Evolutionary conservation across 1,139 yeast species (phyloP), one percentile per base, ranked within the genome.

Genomic region (Pneumocystis murina): DNA sequence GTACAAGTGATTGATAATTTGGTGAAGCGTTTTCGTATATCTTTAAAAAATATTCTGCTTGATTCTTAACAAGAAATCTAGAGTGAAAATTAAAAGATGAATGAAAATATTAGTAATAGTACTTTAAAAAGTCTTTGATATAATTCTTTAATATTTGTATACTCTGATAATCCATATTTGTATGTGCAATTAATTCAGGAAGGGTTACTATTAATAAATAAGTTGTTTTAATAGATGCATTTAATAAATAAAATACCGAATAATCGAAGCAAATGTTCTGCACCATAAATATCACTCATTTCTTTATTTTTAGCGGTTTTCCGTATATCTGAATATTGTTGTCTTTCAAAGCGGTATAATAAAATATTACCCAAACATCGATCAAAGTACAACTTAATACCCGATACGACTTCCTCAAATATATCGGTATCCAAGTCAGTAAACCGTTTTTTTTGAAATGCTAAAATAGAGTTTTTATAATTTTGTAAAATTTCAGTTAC

Each of bases 261-360:
- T 6, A 68, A 61, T 20, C 70, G 65, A 57, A 68, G 60, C 17
- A 68, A 40, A 57, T 68, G 70, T 38, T 68, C 70, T 12, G 82
- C 79, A 0, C 97, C 96, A 72, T 91, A 92, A 0, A 85, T 74
- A 5, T 79, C 77, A 63, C 80, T 74, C 66, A 77, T 72, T 36
- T 73, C 72, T 62, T 71, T 71, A 61, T 75, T 74, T 28, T 76
- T 74, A 63, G 77, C 72, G 16, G 74, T 74, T 62, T 76, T 76
- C 59, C 77, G 73, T 55, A 86, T 72, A 63, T 85, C 82, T 64
- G 84, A 79, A 70, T 82, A 89, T 73, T 92, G 97, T 66, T 86
- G 81, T 65, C 96, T 78, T 73, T 92, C 98, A 69, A 85, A 86
- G 67, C 94, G 81, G 75, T 92, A 92, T 6, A 92, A 79, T 36